Percentiles rank a stretch among this genome's conserved stretches.
Conservation (phyloP, 1,284 basidiomycete genomes). For the Tilletia caries region DNA sequence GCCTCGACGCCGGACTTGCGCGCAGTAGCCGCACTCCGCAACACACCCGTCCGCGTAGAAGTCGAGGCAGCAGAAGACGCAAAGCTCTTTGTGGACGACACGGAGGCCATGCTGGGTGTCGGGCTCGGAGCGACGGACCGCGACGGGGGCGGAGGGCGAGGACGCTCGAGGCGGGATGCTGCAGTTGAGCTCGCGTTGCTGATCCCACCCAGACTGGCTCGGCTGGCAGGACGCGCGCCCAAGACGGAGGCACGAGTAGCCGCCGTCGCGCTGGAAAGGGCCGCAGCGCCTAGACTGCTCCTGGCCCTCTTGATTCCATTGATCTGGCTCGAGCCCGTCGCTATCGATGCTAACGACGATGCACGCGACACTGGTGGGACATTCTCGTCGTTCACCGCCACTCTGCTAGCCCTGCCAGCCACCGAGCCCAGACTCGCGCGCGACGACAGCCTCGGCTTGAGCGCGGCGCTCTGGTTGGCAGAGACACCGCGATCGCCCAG, state of each 20-base stretch:
- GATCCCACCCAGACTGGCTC: background rate
- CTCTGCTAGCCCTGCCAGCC: background rate
- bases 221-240: background rate
- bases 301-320: background rate
- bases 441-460: background rate
- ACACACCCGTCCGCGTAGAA: background rate
- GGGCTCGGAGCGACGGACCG: background rate
- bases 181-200: background rate
- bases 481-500: background rate
- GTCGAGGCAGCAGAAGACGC: background rate
- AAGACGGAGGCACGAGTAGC: background rate
- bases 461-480: too few relatives aligned
- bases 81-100: background rate
- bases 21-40: background rate
- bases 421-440: background rate
- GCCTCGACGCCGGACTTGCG: constrained; percentile 1
- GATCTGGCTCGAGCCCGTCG: background rate
- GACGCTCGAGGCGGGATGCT: background rate
- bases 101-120: background rate
- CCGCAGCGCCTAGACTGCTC: background rate
- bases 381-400: background rate
- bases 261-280: background rate
- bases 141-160: background rate
- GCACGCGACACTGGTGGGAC: background rate
- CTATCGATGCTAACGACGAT: background rate